phyloP scores from a whole-genome alignment of 208 protist species.

The Trypanosoma scelopori region DNA sequence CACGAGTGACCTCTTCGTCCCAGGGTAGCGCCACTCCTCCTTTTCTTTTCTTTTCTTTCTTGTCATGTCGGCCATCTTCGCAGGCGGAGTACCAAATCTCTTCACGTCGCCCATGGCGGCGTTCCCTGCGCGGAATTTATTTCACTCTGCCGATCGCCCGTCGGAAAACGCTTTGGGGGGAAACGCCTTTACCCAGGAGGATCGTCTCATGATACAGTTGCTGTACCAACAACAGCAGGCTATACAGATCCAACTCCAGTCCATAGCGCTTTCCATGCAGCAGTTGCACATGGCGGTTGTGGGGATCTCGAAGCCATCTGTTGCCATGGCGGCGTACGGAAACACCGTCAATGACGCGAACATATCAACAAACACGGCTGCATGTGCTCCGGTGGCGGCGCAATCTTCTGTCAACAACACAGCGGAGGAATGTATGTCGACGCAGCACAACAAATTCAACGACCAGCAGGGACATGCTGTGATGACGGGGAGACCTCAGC shows the following conservation, averaged over 20 bases:
- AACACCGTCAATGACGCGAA: slow-evolving; percentile 4
- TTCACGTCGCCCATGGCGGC: slow-evolving; percentile 27
- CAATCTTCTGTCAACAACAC: neutral
- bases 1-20: too few species aligned
- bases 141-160: slow-evolving; percentile 18
- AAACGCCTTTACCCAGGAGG: slow-evolving; percentile 51
- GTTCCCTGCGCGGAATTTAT: slow-evolving; percentile 23
- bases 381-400: neutral
- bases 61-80: slow-evolving; percentile 23
- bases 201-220: slow-evolving; percentile 73
- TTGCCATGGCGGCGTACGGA: slow-evolving; percentile 1
- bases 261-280: slow-evolving; percentile 66
- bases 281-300: slow-evolving; percentile 43
- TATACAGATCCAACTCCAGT: slow-evolving; percentile 80
- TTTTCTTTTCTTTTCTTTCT: slow-evolving; percentile 21
- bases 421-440: neutral
- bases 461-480: neutral
- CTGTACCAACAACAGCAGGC: slow-evolving; percentile 85
- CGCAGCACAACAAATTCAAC: neutral
- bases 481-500: slow-evolving; percentile 1
- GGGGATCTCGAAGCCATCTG: slow-evolving; percentile 5
- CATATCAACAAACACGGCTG: neutral
- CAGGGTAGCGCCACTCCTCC: neutral
- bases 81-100: slow-evolving; percentile 21
- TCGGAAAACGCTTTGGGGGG: slow-evolving; percentile 5